Evolutionary conservation across 148 eudicot species (phyloP).

Genomic region (Heliamphora exappendiculata): DNA sequence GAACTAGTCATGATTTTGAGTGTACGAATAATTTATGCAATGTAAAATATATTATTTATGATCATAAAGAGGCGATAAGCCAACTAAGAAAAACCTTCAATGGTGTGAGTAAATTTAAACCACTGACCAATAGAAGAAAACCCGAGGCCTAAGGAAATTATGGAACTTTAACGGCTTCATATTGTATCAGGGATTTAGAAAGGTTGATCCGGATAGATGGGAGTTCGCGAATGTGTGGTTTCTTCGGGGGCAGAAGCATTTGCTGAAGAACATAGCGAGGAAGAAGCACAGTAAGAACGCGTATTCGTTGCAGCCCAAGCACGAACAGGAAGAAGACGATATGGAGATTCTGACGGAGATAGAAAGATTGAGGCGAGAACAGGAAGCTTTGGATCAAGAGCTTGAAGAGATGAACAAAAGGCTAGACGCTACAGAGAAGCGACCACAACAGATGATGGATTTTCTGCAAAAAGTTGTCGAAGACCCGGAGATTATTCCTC

Average conservation of each 20-base stretch:
- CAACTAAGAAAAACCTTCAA: too few relatives aligned
- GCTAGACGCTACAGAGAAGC: constrained; percentile 64
- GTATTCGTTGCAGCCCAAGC: background rate
- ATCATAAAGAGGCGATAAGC: too few relatives aligned
- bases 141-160: background rate
- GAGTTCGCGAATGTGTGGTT: constrained; percentile 78
- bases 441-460: constrained; percentile 80
- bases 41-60: too few relatives aligned
- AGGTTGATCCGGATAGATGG: constrained; percentile 67
- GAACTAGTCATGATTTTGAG: too few relatives aligned
- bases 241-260: constrained; percentile 52
- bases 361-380: constrained; percentile 51
- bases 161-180: background rate
- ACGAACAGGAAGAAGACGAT: constrained; percentile 26
- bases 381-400: constrained; percentile 46
- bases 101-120: too few relatives aligned
- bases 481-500: constrained; percentile 60
- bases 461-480: constrained; percentile 56
- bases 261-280: constrained; percentile 49
- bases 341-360: constrained; percentile 45
- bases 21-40: too few relatives aligned
- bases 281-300: constrained; percentile 28
- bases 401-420: constrained; percentile 52
- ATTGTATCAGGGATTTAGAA: constrained; percentile 44
- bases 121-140: too few relatives aligned